Base-by-base conservation (phyloP, 202 grass and related monocot species). In the Digitaria exilis region DNA sequence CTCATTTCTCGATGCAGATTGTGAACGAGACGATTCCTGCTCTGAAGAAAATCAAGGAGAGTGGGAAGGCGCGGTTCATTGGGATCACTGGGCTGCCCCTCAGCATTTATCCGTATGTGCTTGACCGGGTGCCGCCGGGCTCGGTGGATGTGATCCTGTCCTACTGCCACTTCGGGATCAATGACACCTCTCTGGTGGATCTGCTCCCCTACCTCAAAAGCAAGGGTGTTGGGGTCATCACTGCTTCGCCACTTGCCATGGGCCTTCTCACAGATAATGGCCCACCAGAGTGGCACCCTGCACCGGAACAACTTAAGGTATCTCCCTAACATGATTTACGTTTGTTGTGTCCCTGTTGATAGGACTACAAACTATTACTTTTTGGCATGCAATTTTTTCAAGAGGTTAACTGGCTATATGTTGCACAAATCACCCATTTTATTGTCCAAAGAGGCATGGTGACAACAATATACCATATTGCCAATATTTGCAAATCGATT, bases 91-190 rank as follows among this genome's bases (percentile, higher is more conserved):
- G 93, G 11, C 37, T 98, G 22, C 96, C 96, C 0, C 50, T 98
- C n/a, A 84, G 28, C 69, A 84, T 96, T 26, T 96, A 87, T 73
- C 85, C 83, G 0, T 92, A 92, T 44, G 87, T 98, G 69, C 89
- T 98, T 0, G 89, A 96, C 56, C 80, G 87, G 3, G 89, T 94
- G 32, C 87, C 88, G 0, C 87, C 73, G 0, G 88, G 90, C 16
- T 93, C 87, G 0, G 66, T 98, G 2, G 96, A 98, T 87, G 57
- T 98, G 55, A 87, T 98, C 86, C 83, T 98, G 43, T 98, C 96
- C 1, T 98, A 98, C 74, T 98, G 96, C 71, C 96, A 98, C 81
- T 94, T 84, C 5, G 85, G 96, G 19, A 93, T 98, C 44, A 98
- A 95, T 45, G 96, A 95, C 77, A 87, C 87, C 0, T 58, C 93